These are phyloP conservation scores for Tillandsia fasciculata DNA, from an alignment of 176 grass and related monocot species.

Conservation along the genomic window DNA sequence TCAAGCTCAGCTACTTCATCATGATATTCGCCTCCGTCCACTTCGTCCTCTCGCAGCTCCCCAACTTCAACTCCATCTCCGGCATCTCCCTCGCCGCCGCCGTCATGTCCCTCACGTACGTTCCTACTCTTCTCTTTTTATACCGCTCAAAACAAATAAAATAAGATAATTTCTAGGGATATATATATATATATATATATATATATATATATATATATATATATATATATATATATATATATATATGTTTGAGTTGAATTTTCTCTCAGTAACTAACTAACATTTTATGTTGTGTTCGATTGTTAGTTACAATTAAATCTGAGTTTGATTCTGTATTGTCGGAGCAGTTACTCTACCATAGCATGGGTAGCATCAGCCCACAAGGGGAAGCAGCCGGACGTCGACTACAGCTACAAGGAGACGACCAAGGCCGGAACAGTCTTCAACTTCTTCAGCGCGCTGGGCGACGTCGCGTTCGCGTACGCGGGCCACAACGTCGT, in stretches of 20 bases:
- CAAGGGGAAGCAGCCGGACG: background rate
- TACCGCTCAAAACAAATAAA: no score
- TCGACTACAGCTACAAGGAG: constrained; percentile 26
- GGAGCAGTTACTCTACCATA: constrained; percentile 7
- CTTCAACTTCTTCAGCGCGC: constrained; percentile 25
- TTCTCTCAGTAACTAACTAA: no score
- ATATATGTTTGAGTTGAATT: no score
- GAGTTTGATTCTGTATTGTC: background rate
- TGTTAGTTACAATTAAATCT: no score
- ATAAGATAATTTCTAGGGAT: no score
- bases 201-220: no score
- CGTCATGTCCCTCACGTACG: constrained; percentile 29
- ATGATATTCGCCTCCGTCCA: constrained; percentile 37
- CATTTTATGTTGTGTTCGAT: no score
- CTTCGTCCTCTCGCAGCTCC: constrained; percentile 31
- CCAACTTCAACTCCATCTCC: constrained; percentile 53
- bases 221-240: no score
- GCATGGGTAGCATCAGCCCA: constrained; percentile 16
- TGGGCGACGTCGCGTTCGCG: constrained; percentile 29
- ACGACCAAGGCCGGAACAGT: constrained; percentile 3
- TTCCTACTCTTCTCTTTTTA: no score
- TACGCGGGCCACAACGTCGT: constrained; percentile 63
- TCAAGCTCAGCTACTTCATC: constrained; percentile 35
- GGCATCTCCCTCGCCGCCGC: constrained; percentile 28
- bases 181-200: no score